Evolutionary conservation across 805 yeast species (phyloP).

Genomic region (Saccharomycopsis fibuligera): DNA sequence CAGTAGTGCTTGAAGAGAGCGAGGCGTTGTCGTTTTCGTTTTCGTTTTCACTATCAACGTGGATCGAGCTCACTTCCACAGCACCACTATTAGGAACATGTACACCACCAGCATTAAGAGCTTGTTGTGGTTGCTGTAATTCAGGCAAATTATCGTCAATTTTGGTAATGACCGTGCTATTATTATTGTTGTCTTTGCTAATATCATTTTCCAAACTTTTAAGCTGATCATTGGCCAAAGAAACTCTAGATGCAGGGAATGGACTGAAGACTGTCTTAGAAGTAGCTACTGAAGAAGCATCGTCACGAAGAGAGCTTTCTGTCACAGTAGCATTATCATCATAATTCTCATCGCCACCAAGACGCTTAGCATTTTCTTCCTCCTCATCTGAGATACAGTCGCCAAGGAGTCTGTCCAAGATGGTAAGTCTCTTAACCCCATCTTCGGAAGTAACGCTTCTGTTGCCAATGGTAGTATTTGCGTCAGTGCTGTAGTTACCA

Average conservation of each 20-base stretch:
- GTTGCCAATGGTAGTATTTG: slow-evolving; percentile 10
- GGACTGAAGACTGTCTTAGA: too few relatives aligned
- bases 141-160: too few relatives aligned
- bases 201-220: too few relatives aligned
- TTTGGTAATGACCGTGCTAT: background rate
- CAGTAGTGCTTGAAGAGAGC: slow-evolving; percentile 13
- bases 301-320: background rate
- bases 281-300: background rate
- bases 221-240: too few relatives aligned
- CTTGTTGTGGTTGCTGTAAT: too few relatives aligned
- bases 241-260: background rate
- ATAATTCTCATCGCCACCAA: background rate
- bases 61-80: background rate
- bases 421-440: background rate
- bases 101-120: background rate
- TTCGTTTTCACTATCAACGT: slow-evolving; percentile 3
- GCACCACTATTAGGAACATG: background rate
- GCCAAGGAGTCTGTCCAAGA: background rate
- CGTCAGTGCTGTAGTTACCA: slow-evolving; percentile 10
- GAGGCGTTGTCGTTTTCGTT: slow-evolving; percentile 8
- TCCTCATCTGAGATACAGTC: background rate
- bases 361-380: background rate
- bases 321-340: background rate
- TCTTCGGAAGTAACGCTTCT: background rate
- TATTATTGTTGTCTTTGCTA: background rate